Evolutionary conservation across 768 basidiomycete genomes (phyloP), one percentile per base, ranked within the genome.

Genomic region (Amanita pallidorosea): DNA sequence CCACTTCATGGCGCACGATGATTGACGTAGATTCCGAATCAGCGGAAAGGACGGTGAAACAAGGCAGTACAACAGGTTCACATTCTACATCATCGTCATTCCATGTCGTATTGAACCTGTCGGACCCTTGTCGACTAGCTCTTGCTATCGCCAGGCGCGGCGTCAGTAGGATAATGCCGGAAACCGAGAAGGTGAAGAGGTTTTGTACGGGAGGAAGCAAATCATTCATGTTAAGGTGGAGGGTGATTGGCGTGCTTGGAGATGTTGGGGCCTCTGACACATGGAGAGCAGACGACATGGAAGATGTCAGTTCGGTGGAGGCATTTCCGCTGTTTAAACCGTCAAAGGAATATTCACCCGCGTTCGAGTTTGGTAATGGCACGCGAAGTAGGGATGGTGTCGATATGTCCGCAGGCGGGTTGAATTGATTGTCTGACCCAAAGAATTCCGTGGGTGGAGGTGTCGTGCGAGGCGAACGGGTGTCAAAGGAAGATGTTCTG

Each of bases 151-250:
- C 55, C 36, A 65, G 55, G 45, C 71, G 72, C 41, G 83, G 69
- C 5, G 72, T 73, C 29, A 90, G 64, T 3, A 88, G 67, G 40
- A 89, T 69, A 6, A 74, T 80, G 5, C 87, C 86, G 9, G 73
- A 71, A 42, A 89, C 75, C 9, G 68, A 74, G 63, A 89, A 86
- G 5, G 73, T 74, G 58, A 90, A 83, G 13, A 69, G 57, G 53
- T 80, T 81, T 64, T 81, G 84, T 25, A 73, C 66, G 7, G 85
- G 78, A 2, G 80, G 76, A 22, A 79, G 70, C 6, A 89, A 68
- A 37, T 89, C 85, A 56, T 86, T 85, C 72, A 89, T 86, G 59
- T 89, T 88, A 53, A 91, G 56, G 60, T 88, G 86, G 7, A 89
- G 65, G 0, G 85, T 86, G 41, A 91, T 71, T 2, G 85, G 81